Conservation (phyloP, 495 filamentous ascomycete genomes). For the Aspergillus biplanus region DNA sequence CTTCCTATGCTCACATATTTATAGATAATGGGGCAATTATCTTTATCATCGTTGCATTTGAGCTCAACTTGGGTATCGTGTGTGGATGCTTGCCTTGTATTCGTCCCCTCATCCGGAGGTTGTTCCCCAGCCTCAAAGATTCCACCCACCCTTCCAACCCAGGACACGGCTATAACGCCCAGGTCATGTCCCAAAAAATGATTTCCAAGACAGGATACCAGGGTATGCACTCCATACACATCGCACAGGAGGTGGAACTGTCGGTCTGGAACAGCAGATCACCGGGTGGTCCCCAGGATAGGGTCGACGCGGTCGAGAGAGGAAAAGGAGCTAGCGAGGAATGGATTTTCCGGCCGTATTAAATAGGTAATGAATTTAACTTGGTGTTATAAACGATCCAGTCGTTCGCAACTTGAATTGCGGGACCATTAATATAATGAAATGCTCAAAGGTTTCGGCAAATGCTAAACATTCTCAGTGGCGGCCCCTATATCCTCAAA, state of each 20-base stretch:
- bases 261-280: constrained; percentile 6
- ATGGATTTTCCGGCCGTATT: constrained; percentile 8
- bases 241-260: constrained; percentile 13
- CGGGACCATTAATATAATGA: too few species aligned
- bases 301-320: background rate
- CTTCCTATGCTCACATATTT: too few species aligned
- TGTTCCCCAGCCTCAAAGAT: constrained; percentile 7
- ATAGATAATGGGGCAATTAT: constrained; percentile 13
- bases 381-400: too few species aligned
- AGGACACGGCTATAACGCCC: constrained; percentile 3
- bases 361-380: too few species aligned
- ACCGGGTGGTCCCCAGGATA: background rate
- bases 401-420: too few species aligned
- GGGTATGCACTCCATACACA: constrained; percentile 8
- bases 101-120: constrained; percentile 10
- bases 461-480: too few species aligned
- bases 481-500: too few species aligned
- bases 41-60: constrained; percentile 9
- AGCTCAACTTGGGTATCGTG: constrained; percentile 2
- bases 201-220: constrained; percentile 1
- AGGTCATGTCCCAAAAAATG: background rate
- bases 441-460: too few species aligned
- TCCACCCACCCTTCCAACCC: constrained; percentile 2
- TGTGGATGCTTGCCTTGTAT: constrained; percentile 6
- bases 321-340: constrained; percentile 14